Base-by-base conservation (phyloP, 441 rosid species). In the Adansonia grandidieri region DNA sequence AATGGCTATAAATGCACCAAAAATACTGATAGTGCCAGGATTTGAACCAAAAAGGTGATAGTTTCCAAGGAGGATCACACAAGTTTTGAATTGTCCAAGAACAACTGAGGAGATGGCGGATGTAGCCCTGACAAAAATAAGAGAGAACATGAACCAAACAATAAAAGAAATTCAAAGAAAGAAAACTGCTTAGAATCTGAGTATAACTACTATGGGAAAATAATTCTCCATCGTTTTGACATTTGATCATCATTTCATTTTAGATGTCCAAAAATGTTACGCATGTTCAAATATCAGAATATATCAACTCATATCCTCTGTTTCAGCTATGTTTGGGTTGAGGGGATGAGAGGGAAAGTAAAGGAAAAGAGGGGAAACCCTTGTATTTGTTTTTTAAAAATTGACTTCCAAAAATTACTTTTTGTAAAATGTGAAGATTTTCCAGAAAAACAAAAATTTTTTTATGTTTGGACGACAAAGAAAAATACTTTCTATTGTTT, bases 71-170 rank as follows among this genome's bases (percentile, higher is more conserved):
- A 90, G 92, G 57, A 91, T 67, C 50, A 87, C 84, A 44, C 94
- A 90, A 3, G 96, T 91, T 82, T 91, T 91, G 88, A 91, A 91
- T 79, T 91, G 92, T 80, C 96, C 96, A 14, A 89, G 89, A 70
- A 91, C 92, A 3, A 89, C 94, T 51, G 89, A 93, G 42, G 96
- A 86, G 58, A 86, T 82, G 20, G 94, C 91, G 57, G 94, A 90
- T 15, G 96, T 90, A 60, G 90, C 96, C 82, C 93, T 90, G 91
- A 40, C 32, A 28, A 80, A 81, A 71, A n/a, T 22, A 48, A 8
- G 13, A 73, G 6, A 10, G 7, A 51, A 28, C 19, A 32, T 32
- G 24, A 71, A 53, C 47, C 75, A 71, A 15, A 53, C 15, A 51
- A 71, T 50, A 71, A 37, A 71, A 53, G 75, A 53, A 5, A 1